Evolutionary conservation across 495 filamentous ascomycete genomes (phyloP), one percentile per base, ranked within the genome.

Genomic region (Aspergillus wentii): DNA sequence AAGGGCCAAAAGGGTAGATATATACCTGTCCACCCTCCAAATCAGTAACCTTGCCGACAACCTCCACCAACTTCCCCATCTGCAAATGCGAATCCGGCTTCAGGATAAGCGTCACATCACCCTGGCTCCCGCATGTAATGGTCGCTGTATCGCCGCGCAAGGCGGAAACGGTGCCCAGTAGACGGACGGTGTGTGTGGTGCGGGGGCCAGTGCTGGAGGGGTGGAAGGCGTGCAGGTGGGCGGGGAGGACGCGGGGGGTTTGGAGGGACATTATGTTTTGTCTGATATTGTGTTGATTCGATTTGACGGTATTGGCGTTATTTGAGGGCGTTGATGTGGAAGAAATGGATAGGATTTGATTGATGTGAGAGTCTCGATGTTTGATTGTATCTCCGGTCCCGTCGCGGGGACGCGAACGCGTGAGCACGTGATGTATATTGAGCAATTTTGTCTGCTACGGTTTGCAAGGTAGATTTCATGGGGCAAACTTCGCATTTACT

Each of bases 11-110:
- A 29, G 4, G 4, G 17, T 5, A 23, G 7, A 8, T 31, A 55
- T 46, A 32, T 40, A 65, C 60, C 51, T 70, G 68, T 46, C 62
- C 64, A 20, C 51, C 56, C 21, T 68, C 64, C 18, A 69, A 37
- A 49, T 69, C 60, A 41, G 88, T 81, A 38, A 98, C 90, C 62
- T 92, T 96, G 36, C 89, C 94, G 28, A 97, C 82, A 42, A 98
- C 65, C 64, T 98, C 94, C 13, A 85, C 81, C 30, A 85, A 76
- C 58, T 86, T 87, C 35, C 85, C 82, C 56, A 86, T 71, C 34
- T 77, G 71, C 26, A 97, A 65, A 57, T 94, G 86, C 21, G 77
- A 75, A 44, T 95, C 90, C 74, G 83, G 70, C 54, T 85, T 90
- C 58, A 95, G 56, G 37, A 82, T 68, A 13, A 83, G 65, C 15